Percentiles rank a stretch among this genome's conserved stretches.
These are phyloP conservation scores for Fusarium sacchari DNA, from an alignment of 2,329 filamentous ascomycete species.

Conservation along the genomic window DNA sequence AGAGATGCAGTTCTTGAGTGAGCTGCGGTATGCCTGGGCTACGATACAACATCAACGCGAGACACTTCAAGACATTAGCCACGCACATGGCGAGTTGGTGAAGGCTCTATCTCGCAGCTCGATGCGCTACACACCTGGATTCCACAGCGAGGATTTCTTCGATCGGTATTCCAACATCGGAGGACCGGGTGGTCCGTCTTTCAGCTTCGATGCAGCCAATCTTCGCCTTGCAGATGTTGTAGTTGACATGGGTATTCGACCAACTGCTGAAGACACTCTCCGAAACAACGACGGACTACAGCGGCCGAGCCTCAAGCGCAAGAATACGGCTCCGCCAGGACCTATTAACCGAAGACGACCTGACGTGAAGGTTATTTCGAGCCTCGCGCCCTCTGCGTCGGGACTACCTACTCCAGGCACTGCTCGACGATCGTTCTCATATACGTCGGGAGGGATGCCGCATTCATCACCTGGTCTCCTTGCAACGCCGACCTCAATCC, in stretches of 20 bases:
- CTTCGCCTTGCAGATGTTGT: constrained; percentile 75
- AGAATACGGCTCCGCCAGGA: constrained; percentile 54
- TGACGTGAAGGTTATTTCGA: constrained; percentile 50
- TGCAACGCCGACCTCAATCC: constrained; percentile 51
- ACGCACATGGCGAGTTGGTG: constrained; percentile 82
- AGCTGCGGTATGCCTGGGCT: constrained; percentile 79
- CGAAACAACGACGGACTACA: constrained; percentile 46
- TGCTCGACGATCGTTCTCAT: constrained; percentile 53
- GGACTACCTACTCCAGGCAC: constrained; percentile 47
- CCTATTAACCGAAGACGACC: constrained; percentile 53
- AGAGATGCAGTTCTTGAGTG: constrained; percentile 82
- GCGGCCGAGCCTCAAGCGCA: constrained; percentile 59
- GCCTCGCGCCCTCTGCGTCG: constrained; percentile 41
- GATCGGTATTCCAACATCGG: constrained; percentile 75
- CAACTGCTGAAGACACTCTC: constrained; percentile 61
- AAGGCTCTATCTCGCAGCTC: constrained; percentile 72
- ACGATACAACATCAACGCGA: constrained; percentile 83
- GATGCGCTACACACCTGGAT: constrained; percentile 80
- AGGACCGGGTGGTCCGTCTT: constrained; percentile 67
- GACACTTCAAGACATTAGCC: constrained; percentile 79
- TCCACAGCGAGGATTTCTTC: constrained; percentile 89
- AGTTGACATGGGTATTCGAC: constrained; percentile 68
- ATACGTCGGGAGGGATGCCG: constrained; percentile 46
- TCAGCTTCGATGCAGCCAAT: constrained; percentile 77
- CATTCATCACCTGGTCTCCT: constrained; percentile 54